Evolutionary conservation across 2,329 filamentous ascomycete genomes (phyloP), one percentile per base, ranked within the genome.

Genomic region (Exserohilum turcica): DNA sequence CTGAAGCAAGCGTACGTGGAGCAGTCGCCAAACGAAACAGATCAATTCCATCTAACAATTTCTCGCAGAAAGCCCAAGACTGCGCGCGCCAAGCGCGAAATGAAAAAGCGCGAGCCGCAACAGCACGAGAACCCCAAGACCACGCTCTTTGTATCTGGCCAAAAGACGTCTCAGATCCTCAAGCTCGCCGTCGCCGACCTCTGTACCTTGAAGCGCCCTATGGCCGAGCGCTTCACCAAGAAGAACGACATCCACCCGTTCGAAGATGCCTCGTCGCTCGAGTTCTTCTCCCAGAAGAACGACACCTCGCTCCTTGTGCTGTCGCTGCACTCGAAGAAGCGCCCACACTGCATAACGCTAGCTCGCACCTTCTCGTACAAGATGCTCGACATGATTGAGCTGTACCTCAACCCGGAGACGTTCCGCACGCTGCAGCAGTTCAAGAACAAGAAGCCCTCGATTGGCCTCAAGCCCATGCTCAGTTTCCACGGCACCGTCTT

Each of bases 231-330:
- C 64, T 96, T 99, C 80, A 90, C 86, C 77, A 99, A 97, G 84
- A 97, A 97, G 81, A 99, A 99, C 77, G 83, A 86, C 64, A 89
- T 96, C 67, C 92, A 94, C 76, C 94, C 94, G 2, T 99, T 99
- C 76, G 93, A 97, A 76, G 92, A 95, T 74, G 80, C 89, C 60
- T 82, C 88, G 24, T 93, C 89, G 47, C 84, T 97, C 63, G 91
- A 97, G 77, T 99, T 99, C 80, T 92, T 99, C 80, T 88, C 89
- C 59, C 87, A 92, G 73, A 99, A 97, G 81, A 99, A 99, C 78
- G 94, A 99, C 75, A 87, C 90, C 68, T 89, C 87, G 39, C 80
- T 97, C 42, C 83, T 97, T 62, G 83, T 94, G 62, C 96, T 96
- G 67, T 92, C 88, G 46, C 87, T 85, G 74, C 89, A 88, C 76